Base-by-base conservation (phyloP, 2,329 filamentous ascomycete species). In the Xylaria sp. region DNA sequence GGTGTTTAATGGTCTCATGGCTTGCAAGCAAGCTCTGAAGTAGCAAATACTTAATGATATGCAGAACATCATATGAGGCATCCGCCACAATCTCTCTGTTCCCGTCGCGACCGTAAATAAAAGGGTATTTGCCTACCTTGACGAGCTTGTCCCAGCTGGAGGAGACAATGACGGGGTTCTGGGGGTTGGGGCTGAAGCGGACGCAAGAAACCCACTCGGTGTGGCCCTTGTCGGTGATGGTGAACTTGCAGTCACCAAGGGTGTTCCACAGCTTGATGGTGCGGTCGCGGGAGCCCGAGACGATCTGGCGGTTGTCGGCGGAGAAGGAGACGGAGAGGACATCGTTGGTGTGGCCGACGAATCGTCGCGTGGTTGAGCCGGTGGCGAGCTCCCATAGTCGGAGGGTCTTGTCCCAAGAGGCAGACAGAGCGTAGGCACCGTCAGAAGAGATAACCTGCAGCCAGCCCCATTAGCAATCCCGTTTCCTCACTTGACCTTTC, bases 251-350 rank as follows among this genome's bases (percentile, higher is more conserved):
- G 88, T 99, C 94, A 81, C 94, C 94, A 67, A 99, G 91, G 71
- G 94, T 99, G 87, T 99, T 99, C 94, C 94, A 99, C 73, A 99
- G 89, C 91, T 97, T 99, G 87, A 99, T 97, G 74, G 90, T 91
- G 78, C 92, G 89, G 85, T 99, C 94, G 78, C 94, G 92, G 65
- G 94, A 97, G 68, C 92, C 94, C 67, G 94, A 97, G 72, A 97
- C 94, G 80, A 99, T 97, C 86, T 97, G 94, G 76, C 94, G 90
- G 90, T 97, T 97, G 86, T 99, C 94, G 87, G 94, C 94, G 72
- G 94, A 97, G 90, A 99, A 99, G 70, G 92, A 97, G 78, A 99
- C 94, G 78, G 93, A 97, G 76, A 97, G 92, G 72, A 99, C 93
- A 75, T 97, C 94, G 86, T 96, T 96, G 85, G 86, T 96, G 89